Percentiles rank a stretch among this genome's conserved stretches.
phyloP scores from a whole-genome alignment of 73 alveolate genomes.

The Paramecium pentaurelia region DNA sequence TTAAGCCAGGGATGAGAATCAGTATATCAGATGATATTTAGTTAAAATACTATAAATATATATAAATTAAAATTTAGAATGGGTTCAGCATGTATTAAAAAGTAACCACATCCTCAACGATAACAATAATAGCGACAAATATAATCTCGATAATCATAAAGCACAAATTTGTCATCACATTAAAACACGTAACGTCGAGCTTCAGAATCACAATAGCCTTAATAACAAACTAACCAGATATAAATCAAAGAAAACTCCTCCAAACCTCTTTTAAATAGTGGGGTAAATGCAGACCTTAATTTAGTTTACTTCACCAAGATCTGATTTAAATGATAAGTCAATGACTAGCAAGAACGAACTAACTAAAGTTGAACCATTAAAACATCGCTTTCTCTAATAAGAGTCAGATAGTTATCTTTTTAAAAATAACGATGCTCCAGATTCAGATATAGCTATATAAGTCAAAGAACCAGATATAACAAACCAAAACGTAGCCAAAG shows the following conservation, averaged over 20 bases:
- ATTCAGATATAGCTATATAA: not conserved
- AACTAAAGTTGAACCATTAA: not conserved
- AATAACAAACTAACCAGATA: not conserved
- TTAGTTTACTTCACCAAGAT: conserved; percentile 29
- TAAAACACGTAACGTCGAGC: not conserved
- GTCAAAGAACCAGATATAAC: not conserved
- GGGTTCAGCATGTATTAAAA: conserved; percentile 33
- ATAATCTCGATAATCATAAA: not conserved
- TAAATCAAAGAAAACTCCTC: not conserved
- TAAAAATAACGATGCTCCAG: conserved; percentile 11
- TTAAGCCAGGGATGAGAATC: not conserved
- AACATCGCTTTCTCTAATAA: not conserved
- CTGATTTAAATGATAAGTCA: conserved; percentile 31
- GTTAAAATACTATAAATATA: not conserved
- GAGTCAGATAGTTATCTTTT: not conserved
- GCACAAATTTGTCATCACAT: not conserved
- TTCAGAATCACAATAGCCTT: not conserved
- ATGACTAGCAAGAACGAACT: not conserved
- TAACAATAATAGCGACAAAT: not conserved
- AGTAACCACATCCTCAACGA: not conserved
- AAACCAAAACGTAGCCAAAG: not conserved
- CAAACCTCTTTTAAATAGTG: not conserved
- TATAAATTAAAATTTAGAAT: not conserved
- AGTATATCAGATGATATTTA: not conserved
- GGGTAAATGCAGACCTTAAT: not conserved